Base-by-base conservation (phyloP, 2,329 filamentous ascomycete genomes). In the Cercospora sesami region DNA sequence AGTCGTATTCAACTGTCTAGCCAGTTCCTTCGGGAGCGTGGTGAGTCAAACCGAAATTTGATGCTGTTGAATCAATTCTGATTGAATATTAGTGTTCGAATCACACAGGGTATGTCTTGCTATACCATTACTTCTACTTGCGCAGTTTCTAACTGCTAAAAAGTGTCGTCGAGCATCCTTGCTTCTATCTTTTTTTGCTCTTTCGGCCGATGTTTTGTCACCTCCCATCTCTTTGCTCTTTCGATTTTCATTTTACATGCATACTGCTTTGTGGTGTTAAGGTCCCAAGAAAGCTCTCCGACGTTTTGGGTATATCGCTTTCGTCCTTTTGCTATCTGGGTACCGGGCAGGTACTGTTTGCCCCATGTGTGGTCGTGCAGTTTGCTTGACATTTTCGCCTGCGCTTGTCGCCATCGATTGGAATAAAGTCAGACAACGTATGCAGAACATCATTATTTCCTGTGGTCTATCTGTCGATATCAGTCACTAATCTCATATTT, bases 401-500 rank as follows among this genome's bases (percentile, higher is more conserved):
- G 5, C n/a, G 7, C 5, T 5, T 7, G 12, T n/a, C 12, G 36
- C 36, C 36, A n/a, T 16, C 2, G 16, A 6, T 2, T 39, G 6
- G 16, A 6, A n/a, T n/a, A 23, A 5, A 48, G 18, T 5, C 4
- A 5, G 21, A 21, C 4, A 8, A 14, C 8, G 42, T 6, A 5
- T 28, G 21, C 12, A 53, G 23, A 1, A 16, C 8, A 21, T 12
- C 7, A 18, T 12, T 23, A 12, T 2, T 16, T 16, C 1, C 16
- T 59, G 7, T 30, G 18, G 7, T 26, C 42, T 45, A 21, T 21
- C 63, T 60, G 39, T 53, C 39, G 57, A 62, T 55, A 59, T 68
- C 31, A 71, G 45, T 65, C 55, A 66, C 68, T 68, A n/a, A 60
- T 68, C 39, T 70, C 70, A 26, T 72, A 72, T 21, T 67, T 71